These are phyloP conservation scores for Aureobasidium zeae DNA, from an alignment of 2,329 filamentous ascomycete species.

Conservation along the genomic window DNA sequence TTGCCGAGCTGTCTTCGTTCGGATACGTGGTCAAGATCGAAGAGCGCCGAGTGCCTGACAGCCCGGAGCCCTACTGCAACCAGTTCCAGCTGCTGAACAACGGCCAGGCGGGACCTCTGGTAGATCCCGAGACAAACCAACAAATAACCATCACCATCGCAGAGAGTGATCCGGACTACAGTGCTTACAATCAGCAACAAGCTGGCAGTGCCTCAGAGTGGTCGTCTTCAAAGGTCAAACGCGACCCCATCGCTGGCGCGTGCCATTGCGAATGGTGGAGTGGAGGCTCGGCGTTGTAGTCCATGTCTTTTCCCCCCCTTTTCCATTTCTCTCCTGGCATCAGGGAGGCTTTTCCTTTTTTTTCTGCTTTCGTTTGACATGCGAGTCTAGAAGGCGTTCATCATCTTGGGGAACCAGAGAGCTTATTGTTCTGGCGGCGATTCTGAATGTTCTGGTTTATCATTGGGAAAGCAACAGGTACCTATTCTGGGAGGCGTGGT, in stretches of 20 bases:
- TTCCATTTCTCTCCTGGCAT: constrained; percentile 13
- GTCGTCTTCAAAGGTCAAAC: constrained; percentile 12
- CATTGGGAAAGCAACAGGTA: neutral
- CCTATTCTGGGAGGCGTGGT: neutral
- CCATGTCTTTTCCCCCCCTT: constrained; percentile 1
- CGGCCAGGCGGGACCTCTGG: constrained; percentile 34
- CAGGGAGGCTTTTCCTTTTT: constrained; percentile 9
- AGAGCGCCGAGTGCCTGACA: constrained; percentile 48
- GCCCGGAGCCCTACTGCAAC: constrained; percentile 51
- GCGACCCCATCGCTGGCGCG: constrained; percentile 20
- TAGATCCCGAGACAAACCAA: constrained; percentile 26
- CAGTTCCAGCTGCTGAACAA: constrained; percentile 52
- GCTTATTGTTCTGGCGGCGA: neutral
- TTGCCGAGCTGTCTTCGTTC: constrained; percentile 8
- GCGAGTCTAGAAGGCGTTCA: constrained; percentile 11
- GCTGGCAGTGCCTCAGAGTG: neutral
- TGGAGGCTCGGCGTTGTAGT: constrained; percentile 12
- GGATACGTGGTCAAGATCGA: constrained; percentile 57
- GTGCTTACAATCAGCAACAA: constrained; percentile 19
- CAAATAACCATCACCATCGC: constrained; percentile 32
- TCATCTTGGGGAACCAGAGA: neutral
- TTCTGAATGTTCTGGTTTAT: constrained; percentile 1
- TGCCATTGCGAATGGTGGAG: constrained; percentile 33
- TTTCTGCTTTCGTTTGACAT: neutral
- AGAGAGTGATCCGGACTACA: constrained; percentile 32